Evolutionary conservation across 495 filamentous ascomycete genomes (phyloP).

Genomic region (Penicillium paxilli): DNA sequence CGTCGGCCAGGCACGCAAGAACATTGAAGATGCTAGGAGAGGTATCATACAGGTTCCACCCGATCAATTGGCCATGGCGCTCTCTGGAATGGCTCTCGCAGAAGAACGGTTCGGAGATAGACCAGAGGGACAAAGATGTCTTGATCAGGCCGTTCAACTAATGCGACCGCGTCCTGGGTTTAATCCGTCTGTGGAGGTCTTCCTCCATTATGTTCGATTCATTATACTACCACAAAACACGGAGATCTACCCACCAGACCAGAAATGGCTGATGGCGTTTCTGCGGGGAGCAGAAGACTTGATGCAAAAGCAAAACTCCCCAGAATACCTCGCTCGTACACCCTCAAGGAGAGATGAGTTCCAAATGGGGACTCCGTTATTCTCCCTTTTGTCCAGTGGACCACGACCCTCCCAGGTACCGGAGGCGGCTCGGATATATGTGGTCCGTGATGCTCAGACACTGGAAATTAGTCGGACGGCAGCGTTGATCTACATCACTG

Average conservation of each 20-base stretch:
- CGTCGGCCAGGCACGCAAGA: conserved; percentile 20
- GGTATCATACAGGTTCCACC: conserved; percentile 21
- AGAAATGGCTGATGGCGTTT: conserved; percentile 37
- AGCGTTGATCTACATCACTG: conserved; percentile 42
- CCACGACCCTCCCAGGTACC: conserved; percentile 46
- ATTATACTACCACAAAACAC: conserved; percentile 23
- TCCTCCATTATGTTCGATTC: conserved; percentile 42
- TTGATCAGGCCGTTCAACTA: conserved; percentile 32
- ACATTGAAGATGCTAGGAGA: conserved; percentile 26
- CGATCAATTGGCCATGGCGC: conserved; percentile 34
- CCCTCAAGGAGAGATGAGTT: conserved; percentile 36
- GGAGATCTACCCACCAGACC: conserved; percentile 14
- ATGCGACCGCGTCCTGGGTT: conserved; percentile 31
- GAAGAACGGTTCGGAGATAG: conserved; percentile 45
- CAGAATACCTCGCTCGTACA: conserved; percentile 25
- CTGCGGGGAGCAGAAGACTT: conserved; percentile 38
- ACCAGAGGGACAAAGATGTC: conserved; percentile 25
- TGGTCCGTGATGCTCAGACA: conserved; percentile 34
- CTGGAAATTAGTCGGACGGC: conserved; percentile 43
- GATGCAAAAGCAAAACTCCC: conserved; percentile 34
- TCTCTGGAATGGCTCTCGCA: conserved; percentile 41
- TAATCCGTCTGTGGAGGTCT: conserved; percentile 26
- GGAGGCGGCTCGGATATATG: conserved; percentile 37
- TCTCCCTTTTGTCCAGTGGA: conserved; percentile 43
- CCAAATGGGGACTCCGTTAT: conserved; percentile 43